Conservation (phyloP, 2,329 filamentous ascomycete species). For the Raffaelea arxii region DNA sequence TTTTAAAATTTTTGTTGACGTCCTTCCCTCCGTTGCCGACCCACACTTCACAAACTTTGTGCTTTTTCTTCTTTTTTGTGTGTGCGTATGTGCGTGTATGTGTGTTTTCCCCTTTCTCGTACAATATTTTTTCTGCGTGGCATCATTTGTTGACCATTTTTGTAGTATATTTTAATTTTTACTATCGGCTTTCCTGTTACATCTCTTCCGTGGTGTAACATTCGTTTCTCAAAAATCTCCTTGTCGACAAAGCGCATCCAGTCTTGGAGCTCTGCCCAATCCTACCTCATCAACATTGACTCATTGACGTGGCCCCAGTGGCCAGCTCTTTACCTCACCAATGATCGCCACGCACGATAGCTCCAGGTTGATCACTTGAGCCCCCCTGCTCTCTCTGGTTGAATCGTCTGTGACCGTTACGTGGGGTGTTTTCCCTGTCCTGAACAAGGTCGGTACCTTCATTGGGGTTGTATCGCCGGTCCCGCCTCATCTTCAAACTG, state of each 20-base stretch:
- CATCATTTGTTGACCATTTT: too few relatives aligned
- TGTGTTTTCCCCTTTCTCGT: too few relatives aligned
- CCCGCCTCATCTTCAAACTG: conserved; percentile 3
- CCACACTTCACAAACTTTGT: too few relatives aligned
- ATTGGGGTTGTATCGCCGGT: conserved; percentile 11
- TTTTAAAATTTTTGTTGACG: too few relatives aligned
- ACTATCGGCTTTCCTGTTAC: not conserved
- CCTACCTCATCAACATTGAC: not conserved
- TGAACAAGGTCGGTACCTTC: conserved; percentile 5
- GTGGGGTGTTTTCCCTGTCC: conserved; percentile 15
- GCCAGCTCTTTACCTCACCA: conserved; percentile 17
- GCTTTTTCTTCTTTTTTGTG: too few relatives aligned
- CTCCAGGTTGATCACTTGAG: conserved; percentile 21
- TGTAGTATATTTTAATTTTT: not conserved
- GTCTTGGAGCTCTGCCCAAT: conserved; percentile 9
- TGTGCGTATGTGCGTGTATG: too few relatives aligned
- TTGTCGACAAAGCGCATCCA: not conserved
- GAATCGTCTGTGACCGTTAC: conserved; percentile 14
- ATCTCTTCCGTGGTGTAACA: not conserved
- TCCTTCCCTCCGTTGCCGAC: too few relatives aligned
- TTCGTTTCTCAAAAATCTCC: not conserved
- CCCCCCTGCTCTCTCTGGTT: conserved; percentile 13
- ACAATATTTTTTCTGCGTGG: too few relatives aligned
- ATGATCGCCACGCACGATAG: conserved; percentile 22
- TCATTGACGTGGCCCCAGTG: conserved; percentile 27